Percentiles rank a stretch among this genome's conserved stretches.
These are phyloP conservation scores for Croton setiger DNA, from an alignment of 441 rosid genomes.

Conservation along the genomic window DNA sequence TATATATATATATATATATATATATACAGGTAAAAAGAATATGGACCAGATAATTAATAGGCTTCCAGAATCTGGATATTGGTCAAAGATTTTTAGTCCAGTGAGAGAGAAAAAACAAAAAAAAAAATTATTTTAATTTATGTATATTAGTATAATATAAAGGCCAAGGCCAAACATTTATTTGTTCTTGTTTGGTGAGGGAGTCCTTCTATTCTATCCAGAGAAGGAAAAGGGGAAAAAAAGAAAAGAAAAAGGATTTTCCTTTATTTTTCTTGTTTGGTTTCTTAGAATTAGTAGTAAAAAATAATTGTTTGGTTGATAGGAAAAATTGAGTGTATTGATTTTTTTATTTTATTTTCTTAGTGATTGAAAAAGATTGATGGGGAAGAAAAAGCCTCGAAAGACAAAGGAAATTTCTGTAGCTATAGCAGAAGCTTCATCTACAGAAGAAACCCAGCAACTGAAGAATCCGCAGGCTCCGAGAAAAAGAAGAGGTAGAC, in stretches of 20 bases:
- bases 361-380: slow-evolving; percentile 16
- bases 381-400: slow-evolving; percentile 73
- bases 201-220: background rate
- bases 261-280: background rate
- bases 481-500: slow-evolving; percentile 79
- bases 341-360: background rate
- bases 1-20: too few relatives aligned
- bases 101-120: background rate
- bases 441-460: slow-evolving; percentile 24
- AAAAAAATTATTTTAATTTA: too few relatives aligned
- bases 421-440: slow-evolving; percentile 58
- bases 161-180: background rate
- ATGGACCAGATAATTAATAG: background rate
- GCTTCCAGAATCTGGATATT: background rate
- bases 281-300: background rate
- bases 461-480: slow-evolving; percentile 29
- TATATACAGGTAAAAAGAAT: background rate
- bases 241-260: background rate
- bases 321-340: background rate
- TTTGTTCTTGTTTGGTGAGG: background rate
- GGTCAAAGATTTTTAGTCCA: slow-evolving; percentile 5
- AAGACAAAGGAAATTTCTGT: slow-evolving; percentile 63
- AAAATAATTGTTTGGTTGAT: background rate
- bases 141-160: background rate
- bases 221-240: background rate